These are phyloP conservation scores for Halophytophthora polymorphica DNA, from an alignment of 352 stramenopile species.

Conservation along the genomic window DNA sequence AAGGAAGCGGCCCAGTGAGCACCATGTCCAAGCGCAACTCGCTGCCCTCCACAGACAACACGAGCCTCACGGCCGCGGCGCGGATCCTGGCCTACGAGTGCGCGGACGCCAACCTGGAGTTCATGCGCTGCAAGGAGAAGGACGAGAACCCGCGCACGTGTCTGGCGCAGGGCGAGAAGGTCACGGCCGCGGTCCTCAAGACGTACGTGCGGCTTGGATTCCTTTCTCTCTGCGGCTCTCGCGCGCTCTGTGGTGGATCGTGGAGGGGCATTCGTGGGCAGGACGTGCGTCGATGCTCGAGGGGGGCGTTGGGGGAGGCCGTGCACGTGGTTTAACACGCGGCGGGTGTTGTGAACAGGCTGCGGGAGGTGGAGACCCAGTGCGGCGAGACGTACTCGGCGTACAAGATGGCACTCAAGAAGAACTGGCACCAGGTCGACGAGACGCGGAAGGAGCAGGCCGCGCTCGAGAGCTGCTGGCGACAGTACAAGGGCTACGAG, in stretches of 20 bases:
- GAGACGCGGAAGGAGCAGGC: constrained; percentile 82
- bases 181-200: constrained; percentile 84
- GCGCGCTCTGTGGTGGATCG: no score
- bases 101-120: constrained; percentile 77
- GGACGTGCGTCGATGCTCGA: no score
- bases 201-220: constrained; percentile 45
- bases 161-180: constrained; percentile 83
- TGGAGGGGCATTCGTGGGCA: no score
- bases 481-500: constrained; percentile 76
- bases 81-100: constrained; percentile 83
- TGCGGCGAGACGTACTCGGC: constrained; percentile 84
- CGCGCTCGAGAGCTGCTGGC: constrained; percentile 84
- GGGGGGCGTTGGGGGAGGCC: no score
- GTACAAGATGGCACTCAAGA: constrained; percentile 88
- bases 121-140: constrained; percentile 85
- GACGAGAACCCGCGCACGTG: constrained; percentile 79
- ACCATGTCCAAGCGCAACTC: constrained; percentile 44
- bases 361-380: constrained; percentile 75
- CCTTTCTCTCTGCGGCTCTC: constrained; percentile 1
- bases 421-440: constrained; percentile 87
- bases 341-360: constrained; percentile 27
- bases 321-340: background rate
- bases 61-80: constrained; percentile 81
- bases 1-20: background rate
- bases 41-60: constrained; percentile 84